These are phyloP conservation scores for Candida odintsovae DNA, from an alignment of 805 yeast genomes.

Conservation along the genomic window DNA sequence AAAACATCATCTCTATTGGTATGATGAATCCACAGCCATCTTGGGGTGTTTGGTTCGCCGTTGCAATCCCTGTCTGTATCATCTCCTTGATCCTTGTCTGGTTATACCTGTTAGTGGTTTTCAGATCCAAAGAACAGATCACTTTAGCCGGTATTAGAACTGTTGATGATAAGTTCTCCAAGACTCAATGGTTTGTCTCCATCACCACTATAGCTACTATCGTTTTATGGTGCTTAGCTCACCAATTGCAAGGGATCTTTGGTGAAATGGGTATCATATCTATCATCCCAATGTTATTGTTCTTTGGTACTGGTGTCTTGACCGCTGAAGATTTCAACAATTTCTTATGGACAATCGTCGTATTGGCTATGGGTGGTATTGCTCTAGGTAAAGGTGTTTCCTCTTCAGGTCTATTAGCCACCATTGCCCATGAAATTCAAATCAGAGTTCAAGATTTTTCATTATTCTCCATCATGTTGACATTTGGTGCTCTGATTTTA, in stretches of 20 bases:
- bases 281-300: slow-evolving; percentile 79
- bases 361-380: slow-evolving; percentile 96
- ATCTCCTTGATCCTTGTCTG: slow-evolving; percentile 64
- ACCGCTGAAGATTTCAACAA: slow-evolving; percentile 90
- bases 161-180: slow-evolving; percentile 62
- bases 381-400: slow-evolving; percentile 94
- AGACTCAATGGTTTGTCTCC: slow-evolving; percentile 70
- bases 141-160: slow-evolving; percentile 41
- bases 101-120: slow-evolving; percentile 62
- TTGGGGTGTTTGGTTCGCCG: slow-evolving; percentile 93
- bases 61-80: slow-evolving; percentile 75
- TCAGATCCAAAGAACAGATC: slow-evolving; percentile 46
- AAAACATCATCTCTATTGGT: slow-evolving; percentile 85
- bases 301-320: slow-evolving; percentile 86
- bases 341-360: slow-evolving; percentile 94
- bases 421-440: slow-evolving; percentile 71
- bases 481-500: slow-evolving; percentile 78
- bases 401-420: slow-evolving; percentile 76
- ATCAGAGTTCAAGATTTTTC: slow-evolving; percentile 58
- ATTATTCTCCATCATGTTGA: slow-evolving; percentile 63
- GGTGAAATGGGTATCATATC: slow-evolving; percentile 99
- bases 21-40: slow-evolving; percentile 78
- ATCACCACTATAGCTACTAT: slow-evolving; percentile 68
- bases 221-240: slow-evolving; percentile 83
- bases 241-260: slow-evolving; percentile 60